Evolutionary conservation across 1,284 basidiomycete genomes (phyloP).

Genomic region (Moesziomyces antarcticus): DNA sequence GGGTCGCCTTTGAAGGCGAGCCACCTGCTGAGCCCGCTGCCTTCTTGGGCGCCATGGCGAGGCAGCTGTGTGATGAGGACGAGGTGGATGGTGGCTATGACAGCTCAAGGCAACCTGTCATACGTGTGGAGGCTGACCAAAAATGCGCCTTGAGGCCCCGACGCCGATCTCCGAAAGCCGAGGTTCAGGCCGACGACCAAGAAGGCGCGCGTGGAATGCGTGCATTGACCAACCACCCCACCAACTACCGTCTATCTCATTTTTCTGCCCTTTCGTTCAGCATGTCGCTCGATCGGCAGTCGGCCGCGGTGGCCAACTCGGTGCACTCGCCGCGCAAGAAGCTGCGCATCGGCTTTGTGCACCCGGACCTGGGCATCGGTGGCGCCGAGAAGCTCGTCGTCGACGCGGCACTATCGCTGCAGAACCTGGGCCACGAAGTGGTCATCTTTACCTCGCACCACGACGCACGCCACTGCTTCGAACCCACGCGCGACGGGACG

Average conservation of each 20-base stretch:
- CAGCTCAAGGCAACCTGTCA: not conserved
- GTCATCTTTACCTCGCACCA: slow-evolving; percentile 94
- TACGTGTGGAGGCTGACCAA: slow-evolving; percentile 25
- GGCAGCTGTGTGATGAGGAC: not conserved
- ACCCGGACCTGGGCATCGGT: slow-evolving; percentile 96
- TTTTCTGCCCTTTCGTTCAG: not conserved
- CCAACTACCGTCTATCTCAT: not conserved
- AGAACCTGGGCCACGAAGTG: slow-evolving; percentile 86
- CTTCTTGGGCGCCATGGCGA: slow-evolving; percentile 34
- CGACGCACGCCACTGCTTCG: slow-evolving; percentile 73
- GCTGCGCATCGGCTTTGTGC: slow-evolving; percentile 81
- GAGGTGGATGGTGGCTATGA: not conserved
- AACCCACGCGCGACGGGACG: slow-evolving; percentile 71
- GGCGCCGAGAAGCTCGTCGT: slow-evolving; percentile 95
- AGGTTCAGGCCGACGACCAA: not conserved
- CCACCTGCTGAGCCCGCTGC: slow-evolving; percentile 2
- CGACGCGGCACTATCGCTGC: slow-evolving; percentile 90
- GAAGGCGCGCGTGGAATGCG: slow-evolving; percentile 15
- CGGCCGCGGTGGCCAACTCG: slow-evolving; percentile 44
- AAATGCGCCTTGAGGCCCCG: not conserved
- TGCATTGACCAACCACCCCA: not conserved
- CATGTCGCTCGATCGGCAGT: slow-evolving; percentile 41
- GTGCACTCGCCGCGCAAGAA: slow-evolving; percentile 45
- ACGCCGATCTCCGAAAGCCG: slow-evolving; percentile 18
- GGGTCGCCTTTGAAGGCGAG: slow-evolving; percentile 33